Base-by-base conservation (phyloP, 768 basidiomycete genomes). In the Kwoniella europaea region DNA sequence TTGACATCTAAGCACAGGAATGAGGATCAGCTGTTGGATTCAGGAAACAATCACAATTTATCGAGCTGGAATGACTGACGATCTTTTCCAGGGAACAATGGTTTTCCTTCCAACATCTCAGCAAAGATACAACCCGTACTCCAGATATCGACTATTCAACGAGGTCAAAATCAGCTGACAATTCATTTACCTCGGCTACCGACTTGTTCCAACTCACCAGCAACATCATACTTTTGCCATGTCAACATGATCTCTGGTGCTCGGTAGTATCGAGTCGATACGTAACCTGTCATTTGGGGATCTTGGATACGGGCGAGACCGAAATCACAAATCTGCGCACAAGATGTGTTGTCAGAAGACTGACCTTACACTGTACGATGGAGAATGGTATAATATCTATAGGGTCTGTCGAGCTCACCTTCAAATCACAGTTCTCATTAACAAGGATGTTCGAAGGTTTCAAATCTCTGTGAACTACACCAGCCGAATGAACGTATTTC, bases 211-310 rank as follows among this genome's bases (percentile, higher is more conserved):
- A 24, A 80, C 83, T 74, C 69, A 85, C 85, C 85, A 16, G 96
- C 97, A 67, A 98, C 95, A 84, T 98, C 96, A 86, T 99, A 99
- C 86, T 98, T 98, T 85, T 99, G 97, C 97, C 97, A 99, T 50
- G 97, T 99, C 82, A 99, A 88, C 97, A 99, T 99, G 86, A 99
- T 99, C 85, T 99, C 97, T 5, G 97, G 97, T 6, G 97, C 97
- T 63, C 97, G 91, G 83, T 99, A 99, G 86, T 99, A 99, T 76
- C 97, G 88, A 63, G 97, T 99, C 68, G 97, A 98, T 71, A 98
- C 97, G 82, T 98, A 99, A 72, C 97, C 97, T 1, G 97, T 99
- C 97, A 99, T 99, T 83, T 99, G 97, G 4, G 96, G 96, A 83
- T 99, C 97, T 85, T 98, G 97, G 74, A 99, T 95, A 63, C 97